Conservation (phyloP, 345 rosid genomes). For the Melastoma malabathricum region DNA sequence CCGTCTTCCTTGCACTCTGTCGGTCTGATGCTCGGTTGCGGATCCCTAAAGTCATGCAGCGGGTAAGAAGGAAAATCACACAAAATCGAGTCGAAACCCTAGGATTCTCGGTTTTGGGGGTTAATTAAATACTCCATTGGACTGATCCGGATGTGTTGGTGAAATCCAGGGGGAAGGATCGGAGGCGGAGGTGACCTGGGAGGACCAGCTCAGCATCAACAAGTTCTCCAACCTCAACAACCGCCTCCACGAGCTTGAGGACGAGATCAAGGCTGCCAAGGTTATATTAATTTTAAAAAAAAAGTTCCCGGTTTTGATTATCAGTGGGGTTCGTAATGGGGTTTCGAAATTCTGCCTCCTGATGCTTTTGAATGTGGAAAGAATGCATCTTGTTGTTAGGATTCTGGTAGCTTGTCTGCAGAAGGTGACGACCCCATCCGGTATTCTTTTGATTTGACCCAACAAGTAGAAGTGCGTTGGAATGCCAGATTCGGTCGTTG, state of each 20-base stretch:
- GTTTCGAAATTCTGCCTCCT: too few relatives aligned
- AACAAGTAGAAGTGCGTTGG: too few relatives aligned
- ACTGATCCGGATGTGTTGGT: background rate
- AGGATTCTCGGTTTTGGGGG: background rate
- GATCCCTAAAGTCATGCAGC: slow-evolving; percentile 5
- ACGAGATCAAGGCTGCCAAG: slow-evolving; percentile 76
- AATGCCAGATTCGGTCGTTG: too few relatives aligned
- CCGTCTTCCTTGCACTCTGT: too few relatives aligned
- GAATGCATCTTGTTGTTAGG: too few relatives aligned
- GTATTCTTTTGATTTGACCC: too few relatives aligned
- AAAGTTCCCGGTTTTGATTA: background rate
- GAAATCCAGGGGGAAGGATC: slow-evolving; percentile 50
- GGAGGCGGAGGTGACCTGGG: slow-evolving; percentile 87
- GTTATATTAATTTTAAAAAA: slow-evolving; percentile 15
- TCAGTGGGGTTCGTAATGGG: too few relatives aligned
- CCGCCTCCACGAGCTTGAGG: slow-evolving; percentile 71
- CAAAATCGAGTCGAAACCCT: slow-evolving; percentile 4
- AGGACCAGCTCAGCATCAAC: slow-evolving; percentile 92
- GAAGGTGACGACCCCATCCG: too few relatives aligned
- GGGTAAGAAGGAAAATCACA: slow-evolving; percentile 2
- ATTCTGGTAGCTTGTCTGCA: too few relatives aligned
- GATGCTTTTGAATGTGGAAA: too few relatives aligned
- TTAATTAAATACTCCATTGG: background rate
- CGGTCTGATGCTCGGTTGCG: too few relatives aligned
- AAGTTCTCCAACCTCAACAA: slow-evolving; percentile 74